phyloP scores from a whole-genome alignment of 192 early-diverging fungal species.

The Chytriomyces hyalinus region DNA sequence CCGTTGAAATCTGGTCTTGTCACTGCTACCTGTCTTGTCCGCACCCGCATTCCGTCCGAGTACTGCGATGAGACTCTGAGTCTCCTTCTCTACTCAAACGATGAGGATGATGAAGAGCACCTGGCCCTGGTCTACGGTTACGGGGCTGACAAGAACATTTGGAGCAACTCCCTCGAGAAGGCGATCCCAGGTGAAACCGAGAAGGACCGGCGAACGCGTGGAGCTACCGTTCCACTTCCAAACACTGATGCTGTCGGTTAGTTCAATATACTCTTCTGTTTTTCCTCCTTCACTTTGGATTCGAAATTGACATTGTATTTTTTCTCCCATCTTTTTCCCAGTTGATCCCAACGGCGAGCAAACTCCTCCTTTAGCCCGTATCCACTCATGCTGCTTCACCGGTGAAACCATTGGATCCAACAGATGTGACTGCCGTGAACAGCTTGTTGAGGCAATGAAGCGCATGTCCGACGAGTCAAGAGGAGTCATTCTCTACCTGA shows the following conservation, averaged over 20 bases:
- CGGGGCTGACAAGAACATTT: slow-evolving; percentile 38
- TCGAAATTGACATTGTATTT: not conserved
- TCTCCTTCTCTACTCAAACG: slow-evolving; percentile 85
- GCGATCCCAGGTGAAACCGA: slow-evolving; percentile 73
- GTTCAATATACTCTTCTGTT: slow-evolving; percentile 88
- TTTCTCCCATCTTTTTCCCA: slow-evolving; percentile 66
- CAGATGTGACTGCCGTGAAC: slow-evolving; percentile 83
- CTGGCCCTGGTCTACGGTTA: slow-evolving; percentile 93
- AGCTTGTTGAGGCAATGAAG: slow-evolving; percentile 23
- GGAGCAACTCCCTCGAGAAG: slow-evolving; percentile 69
- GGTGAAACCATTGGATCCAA: slow-evolving; percentile 90
- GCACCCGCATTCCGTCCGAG: slow-evolving; percentile 48
- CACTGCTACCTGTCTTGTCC: slow-evolving; percentile 38
- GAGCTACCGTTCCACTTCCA: slow-evolving; percentile 57
- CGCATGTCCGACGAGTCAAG: slow-evolving; percentile 78
- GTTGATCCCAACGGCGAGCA: slow-evolving; percentile 63
- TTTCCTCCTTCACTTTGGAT: slow-evolving; percentile 75
- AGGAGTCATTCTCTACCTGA: slow-evolving; percentile 94
- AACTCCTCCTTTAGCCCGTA: slow-evolving; percentile 89
- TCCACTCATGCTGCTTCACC: slow-evolving; percentile 97
- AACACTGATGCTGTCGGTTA: slow-evolving; percentile 7
- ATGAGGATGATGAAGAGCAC: slow-evolving; percentile 87
- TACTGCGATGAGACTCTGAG: slow-evolving; percentile 38
- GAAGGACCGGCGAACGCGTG: slow-evolving; percentile 78
- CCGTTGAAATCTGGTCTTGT: no score